Conservation (phyloP, 225 moss, liverwort and hornwort species). For the Physcomitrellopsis africana region DNA sequence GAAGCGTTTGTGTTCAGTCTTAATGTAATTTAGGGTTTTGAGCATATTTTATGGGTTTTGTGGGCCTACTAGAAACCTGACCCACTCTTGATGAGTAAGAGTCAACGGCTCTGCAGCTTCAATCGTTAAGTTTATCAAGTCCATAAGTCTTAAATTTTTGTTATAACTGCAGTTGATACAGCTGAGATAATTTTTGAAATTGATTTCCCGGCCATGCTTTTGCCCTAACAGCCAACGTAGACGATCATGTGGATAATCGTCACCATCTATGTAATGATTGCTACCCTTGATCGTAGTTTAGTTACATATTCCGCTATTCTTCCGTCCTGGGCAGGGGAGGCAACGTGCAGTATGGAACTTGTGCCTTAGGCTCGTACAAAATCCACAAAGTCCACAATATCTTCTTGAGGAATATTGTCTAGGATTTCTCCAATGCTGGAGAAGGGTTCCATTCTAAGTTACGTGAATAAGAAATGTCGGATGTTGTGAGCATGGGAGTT, state of each 20-base stretch:
- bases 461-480: background rate
- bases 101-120: background rate
- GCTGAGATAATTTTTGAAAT: no score
- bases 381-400: background rate
- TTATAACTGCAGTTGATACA: no score
- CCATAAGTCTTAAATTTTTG: background rate
- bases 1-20: background rate
- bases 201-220: background rate
- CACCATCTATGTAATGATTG: background rate
- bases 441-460: background rate
- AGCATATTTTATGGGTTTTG: background rate
- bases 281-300: background rate
- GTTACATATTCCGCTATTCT: background rate
- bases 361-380: background rate
- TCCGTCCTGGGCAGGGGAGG: background rate
- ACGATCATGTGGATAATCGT: background rate
- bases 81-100: background rate
- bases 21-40: conserved; percentile 21
- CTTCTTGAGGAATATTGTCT: background rate
- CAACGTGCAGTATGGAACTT: background rate
- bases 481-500: background rate
- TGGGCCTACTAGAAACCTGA: background rate
- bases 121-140: background rate
- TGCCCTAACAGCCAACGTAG: background rate
- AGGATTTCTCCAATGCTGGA: background rate